Conservation (phyloP, 495 filamentous ascomycete species). For the Aspergillus indologenus region DNA sequence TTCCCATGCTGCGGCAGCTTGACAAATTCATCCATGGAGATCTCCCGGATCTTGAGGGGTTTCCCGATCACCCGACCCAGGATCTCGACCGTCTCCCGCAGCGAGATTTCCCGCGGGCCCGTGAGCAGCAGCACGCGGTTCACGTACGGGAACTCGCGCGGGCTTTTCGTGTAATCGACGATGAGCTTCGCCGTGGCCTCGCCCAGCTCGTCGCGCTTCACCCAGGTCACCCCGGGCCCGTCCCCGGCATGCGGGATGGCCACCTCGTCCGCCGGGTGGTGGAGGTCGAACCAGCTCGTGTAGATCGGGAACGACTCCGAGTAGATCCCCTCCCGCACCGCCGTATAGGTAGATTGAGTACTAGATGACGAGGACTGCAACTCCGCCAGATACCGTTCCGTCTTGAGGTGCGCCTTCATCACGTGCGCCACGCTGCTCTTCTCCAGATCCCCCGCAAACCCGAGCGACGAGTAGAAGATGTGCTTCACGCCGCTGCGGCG, state of each 20-base stretch:
- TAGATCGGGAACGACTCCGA: constrained; percentile 68
- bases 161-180: constrained; percentile 20
- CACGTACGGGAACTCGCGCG: constrained; percentile 22
- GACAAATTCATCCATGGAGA: constrained; percentile 40
- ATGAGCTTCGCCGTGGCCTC: constrained; percentile 42
- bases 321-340: constrained; percentile 63
- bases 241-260: constrained; percentile 48
- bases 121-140: constrained; percentile 38
- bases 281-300: constrained; percentile 55
- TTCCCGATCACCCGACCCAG: constrained; percentile 30
- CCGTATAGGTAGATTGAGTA: constrained; percentile 40
- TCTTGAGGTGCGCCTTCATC: constrained; percentile 66
- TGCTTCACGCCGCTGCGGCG: constrained; percentile 54
- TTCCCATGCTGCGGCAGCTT: constrained; percentile 15
- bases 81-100: constrained; percentile 37
- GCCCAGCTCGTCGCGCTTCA: constrained; percentile 50
- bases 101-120: constrained; percentile 32
- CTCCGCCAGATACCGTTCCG: constrained; percentile 54
- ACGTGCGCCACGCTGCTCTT: constrained; percentile 52
- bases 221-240: constrained; percentile 50
- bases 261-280: constrained; percentile 34
- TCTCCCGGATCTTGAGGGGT: constrained; percentile 25
- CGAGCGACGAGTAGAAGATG: constrained; percentile 67
- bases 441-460: constrained; percentile 44
- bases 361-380: constrained; percentile 10